Percentiles rank a stretch among this genome's conserved stretches.
These are phyloP conservation scores for Candida quercuum DNA, from an alignment of 805 yeast species.

Conservation along the genomic window DNA sequence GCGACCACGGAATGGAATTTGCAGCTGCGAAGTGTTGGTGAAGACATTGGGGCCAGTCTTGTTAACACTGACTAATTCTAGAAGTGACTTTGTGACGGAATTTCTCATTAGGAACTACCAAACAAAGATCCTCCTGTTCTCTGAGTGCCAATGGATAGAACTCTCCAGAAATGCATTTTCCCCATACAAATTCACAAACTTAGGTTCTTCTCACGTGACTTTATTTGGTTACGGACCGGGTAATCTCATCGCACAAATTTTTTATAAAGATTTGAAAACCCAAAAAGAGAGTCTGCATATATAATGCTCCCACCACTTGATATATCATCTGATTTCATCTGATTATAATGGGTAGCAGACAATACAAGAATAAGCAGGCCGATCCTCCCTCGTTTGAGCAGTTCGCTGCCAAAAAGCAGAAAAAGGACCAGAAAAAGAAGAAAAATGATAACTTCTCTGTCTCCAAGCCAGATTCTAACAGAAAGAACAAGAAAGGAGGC, in stretches of 20 bases:
- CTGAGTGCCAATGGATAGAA: too few relatives aligned
- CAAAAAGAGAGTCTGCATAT: too few relatives aligned
- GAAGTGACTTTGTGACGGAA: too few relatives aligned
- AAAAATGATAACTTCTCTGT: slow-evolving; percentile 29
- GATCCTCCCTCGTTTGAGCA: slow-evolving; percentile 89
- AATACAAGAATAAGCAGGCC: slow-evolving; percentile 88
- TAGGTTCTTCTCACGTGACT: too few relatives aligned
- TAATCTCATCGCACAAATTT: too few relatives aligned
- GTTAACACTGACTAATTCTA: slow-evolving; percentile 1
- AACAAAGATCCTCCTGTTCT: too few relatives aligned
- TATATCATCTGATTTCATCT: too few relatives aligned
- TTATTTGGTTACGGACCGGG: too few relatives aligned
- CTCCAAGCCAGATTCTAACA: slow-evolving; percentile 21
- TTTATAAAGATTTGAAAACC: too few relatives aligned
- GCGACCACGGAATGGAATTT: slow-evolving; percentile 43
- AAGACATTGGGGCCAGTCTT: neutral
- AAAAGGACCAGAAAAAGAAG: slow-evolving; percentile 29
- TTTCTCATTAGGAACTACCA: too few relatives aligned
- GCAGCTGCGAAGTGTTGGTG: slow-evolving; percentile 9
- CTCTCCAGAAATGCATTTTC: too few relatives aligned
- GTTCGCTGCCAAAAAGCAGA: slow-evolving; percentile 49
- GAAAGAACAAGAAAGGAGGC: slow-evolving; percentile 14
- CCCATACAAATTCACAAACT: too few relatives aligned
- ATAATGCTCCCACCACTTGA: neutral
- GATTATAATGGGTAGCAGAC: slow-evolving; percentile 77